Percentiles rank a stretch among this genome's conserved stretches.
These are phyloP conservation scores for Gelatoporia subvermispora DNA, from an alignment of 768 basidiomycete genomes.

Conservation along the genomic window DNA sequence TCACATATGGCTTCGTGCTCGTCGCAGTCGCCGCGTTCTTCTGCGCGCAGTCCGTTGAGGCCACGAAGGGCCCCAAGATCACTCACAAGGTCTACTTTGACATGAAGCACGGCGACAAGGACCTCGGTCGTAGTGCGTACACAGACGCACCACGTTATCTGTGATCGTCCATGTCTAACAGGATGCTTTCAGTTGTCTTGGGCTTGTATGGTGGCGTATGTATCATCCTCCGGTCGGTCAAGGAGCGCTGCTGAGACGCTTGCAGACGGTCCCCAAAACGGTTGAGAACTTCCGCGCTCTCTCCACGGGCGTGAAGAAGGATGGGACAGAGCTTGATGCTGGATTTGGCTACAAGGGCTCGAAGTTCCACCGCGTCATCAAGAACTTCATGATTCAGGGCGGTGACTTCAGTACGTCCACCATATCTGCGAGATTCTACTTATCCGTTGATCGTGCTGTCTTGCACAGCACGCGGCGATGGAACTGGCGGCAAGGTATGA, in stretches of 20 bases:
- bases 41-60: conserved; percentile 68
- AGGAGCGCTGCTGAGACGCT: not conserved
- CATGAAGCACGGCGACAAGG: conserved; percentile 86
- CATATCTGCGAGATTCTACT: not conserved
- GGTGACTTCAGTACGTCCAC: conserved; percentile 87
- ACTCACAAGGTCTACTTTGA: conserved; percentile 95
- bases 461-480: conserved; percentile 70
- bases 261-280: conserved; percentile 90
- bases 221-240: not conserved
- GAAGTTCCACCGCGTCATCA: conserved; percentile 95
- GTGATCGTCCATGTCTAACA: conserved; percentile 1
- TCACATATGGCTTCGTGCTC: conserved; percentile 57
- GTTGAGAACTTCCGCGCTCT: conserved; percentile 97
- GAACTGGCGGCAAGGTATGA: conserved; percentile 83
- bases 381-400: conserved; percentile 96
- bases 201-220: conserved; percentile 86
- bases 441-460: conserved; percentile 12
- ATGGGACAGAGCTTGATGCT: conserved; percentile 58
- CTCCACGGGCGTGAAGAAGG: conserved; percentile 75
- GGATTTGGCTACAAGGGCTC: conserved; percentile 94
- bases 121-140: conserved; percentile 71
- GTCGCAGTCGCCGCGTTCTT: conserved; percentile 65
- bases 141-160: not conserved
- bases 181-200: conserved; percentile 54
- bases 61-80: conserved; percentile 82